These are phyloP conservation scores for Talaromyces pinophilus DNA, from an alignment of 2,329 filamentous ascomycete genomes.

Conservation along the genomic window DNA sequence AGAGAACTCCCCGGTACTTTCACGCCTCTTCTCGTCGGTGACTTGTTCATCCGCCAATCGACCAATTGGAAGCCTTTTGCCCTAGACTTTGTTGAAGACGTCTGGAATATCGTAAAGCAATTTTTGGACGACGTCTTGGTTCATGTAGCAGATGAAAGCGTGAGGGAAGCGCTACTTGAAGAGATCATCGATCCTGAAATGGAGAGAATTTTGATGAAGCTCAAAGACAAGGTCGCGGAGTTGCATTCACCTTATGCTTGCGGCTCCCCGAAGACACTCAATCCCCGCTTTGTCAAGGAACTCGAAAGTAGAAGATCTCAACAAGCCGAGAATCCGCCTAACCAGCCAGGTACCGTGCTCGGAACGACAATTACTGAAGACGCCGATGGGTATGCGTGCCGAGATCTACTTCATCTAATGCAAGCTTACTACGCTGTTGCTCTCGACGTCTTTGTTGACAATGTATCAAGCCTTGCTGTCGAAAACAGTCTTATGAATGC, in stretches of 20 bases:
- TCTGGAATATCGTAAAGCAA: constrained; percentile 16
- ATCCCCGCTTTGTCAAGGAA: constrained; percentile 35
- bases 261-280: constrained; percentile 40
- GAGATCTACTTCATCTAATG: constrained; percentile 23
- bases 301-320: constrained; percentile 26
- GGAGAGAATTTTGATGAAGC: not conserved
- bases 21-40: constrained; percentile 19
- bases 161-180: constrained; percentile 17
- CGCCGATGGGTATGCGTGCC: constrained; percentile 16
- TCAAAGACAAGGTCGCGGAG: constrained; percentile 34
- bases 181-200: constrained; percentile 21
- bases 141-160: constrained; percentile 19
- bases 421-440: constrained; percentile 25
- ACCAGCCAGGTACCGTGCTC: not conserved
- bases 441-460: constrained; percentile 39
- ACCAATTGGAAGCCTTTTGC: constrained; percentile 19
- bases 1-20: constrained; percentile 22
- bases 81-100: constrained; percentile 8
- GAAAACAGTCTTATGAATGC: constrained; percentile 43
- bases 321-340: not conserved
- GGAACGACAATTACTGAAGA: not conserved
- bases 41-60: constrained; percentile 20
- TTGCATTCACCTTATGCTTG: constrained; percentile 50
- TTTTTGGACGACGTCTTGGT: constrained; percentile 20
- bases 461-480: constrained; percentile 39